Conservation (phyloP, 495 filamentous ascomycete species). For the Ramalina peruviana region DNA sequence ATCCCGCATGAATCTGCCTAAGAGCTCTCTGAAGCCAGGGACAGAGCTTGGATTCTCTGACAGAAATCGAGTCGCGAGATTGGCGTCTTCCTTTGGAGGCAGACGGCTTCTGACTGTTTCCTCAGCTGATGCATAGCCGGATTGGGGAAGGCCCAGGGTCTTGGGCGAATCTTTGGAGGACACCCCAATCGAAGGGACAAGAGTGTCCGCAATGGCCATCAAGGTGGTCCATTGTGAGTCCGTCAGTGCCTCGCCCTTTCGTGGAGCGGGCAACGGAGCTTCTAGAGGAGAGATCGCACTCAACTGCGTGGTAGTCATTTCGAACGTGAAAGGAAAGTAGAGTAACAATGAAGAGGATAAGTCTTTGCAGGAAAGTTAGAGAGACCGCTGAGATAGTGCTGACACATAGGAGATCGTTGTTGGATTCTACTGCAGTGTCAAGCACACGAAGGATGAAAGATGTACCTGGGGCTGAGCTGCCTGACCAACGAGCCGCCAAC, state of each 20-base stretch:
- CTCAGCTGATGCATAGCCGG: slow-evolving; percentile 24
- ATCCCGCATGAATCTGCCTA: slow-evolving; percentile 31
- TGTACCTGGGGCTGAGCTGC: no score
- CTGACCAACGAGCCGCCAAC: neutral
- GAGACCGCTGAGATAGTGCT: no score
- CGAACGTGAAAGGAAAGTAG: neutral
- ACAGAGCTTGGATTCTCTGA: slow-evolving; percentile 35
- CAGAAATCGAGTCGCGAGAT: slow-evolving; percentile 29
- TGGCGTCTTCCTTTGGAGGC: slow-evolving; percentile 19
- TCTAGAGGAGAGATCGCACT: slow-evolving; percentile 22
- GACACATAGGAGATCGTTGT: no score
- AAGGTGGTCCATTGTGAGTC: slow-evolving; percentile 42
- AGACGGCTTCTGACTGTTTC: slow-evolving; percentile 20
- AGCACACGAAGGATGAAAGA: no score
- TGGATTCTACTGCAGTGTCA: no score
- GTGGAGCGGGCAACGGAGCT: slow-evolving; percentile 29
- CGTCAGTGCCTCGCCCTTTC: slow-evolving; percentile 27
- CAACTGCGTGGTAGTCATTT: slow-evolving; percentile 14
- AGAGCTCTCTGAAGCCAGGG: slow-evolving; percentile 28
- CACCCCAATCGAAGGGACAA: slow-evolving; percentile 37
- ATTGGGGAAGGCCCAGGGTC: slow-evolving; percentile 17
- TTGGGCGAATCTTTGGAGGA: slow-evolving; percentile 11
- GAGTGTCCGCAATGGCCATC: slow-evolving; percentile 38
- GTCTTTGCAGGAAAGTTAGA: no score
- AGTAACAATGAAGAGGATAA: no score